Base-by-base conservation (phyloP, 2,329 filamentous ascomycete species). In the Trichoderma gracile region DNA sequence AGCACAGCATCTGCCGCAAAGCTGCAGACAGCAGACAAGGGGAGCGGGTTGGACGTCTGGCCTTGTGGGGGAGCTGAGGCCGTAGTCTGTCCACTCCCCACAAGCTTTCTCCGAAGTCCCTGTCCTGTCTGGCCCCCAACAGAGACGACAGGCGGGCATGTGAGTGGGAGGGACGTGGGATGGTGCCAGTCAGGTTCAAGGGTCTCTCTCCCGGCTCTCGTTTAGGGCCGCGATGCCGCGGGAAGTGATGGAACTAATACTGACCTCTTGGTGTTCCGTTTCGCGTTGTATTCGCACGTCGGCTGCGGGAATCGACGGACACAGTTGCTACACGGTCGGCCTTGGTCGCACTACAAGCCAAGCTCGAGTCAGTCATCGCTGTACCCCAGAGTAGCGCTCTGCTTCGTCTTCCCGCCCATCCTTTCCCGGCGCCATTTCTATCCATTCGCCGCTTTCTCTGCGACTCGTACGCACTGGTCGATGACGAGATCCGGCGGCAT, bases 311-410 rank as follows among this genome's bases (percentile, higher is more conserved):
- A 85, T 33, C 82, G 77, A 43, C 82, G 79, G 25, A 78, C 74
- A 67, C 83, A 85, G 69, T 85, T 84, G 49, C 78, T 79, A 72
- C 83, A 85, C 15, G 83, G 83, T 33, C 82, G 81, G 27, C 79
- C 78, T 68, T 84, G 81, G 68, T 83, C 82, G 70, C 83, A 85
- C 82, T 85, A 66, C 43, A 65, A 14, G 49, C 40, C 42, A 62
- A n/a, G 49, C 27, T 19, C 33, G 60, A 43, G 67, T 56, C 58
- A 67, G 61, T 50, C 23, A 54, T 45, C 15, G 15, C 3, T 23
- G 9, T 54, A 15, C 12, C 8, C 23, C 17, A 14, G 33, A 38
- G 33, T 38, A 38, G 33, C 12, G 33, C 7, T 33, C 17, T 57
- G n/a, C 1, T 46, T 33, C 40, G 7, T 56, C 15, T 30, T 45